A percentile compares a stretch with the other conserved stretches of the same genome.
These are phyloP conservation scores for Eucalyptus grandis DNA, from an alignment of 345 rosid species.

Conservation along the genomic window DNA sequence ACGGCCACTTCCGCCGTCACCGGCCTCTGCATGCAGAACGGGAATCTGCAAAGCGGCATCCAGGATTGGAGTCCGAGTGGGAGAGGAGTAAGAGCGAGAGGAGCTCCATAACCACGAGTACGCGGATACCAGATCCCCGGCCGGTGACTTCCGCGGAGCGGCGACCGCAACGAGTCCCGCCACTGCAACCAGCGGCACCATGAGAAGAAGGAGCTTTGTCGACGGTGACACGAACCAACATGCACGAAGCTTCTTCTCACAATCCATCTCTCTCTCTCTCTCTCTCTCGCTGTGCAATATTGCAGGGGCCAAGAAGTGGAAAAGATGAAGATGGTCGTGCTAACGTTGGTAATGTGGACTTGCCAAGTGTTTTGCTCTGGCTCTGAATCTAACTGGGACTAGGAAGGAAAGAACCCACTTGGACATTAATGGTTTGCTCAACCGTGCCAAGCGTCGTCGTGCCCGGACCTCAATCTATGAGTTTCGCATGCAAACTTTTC, in stretches of 20 bases:
- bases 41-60: not conserved
- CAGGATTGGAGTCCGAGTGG: not conserved
- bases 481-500: conserved; percentile 21
- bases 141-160: conserved; percentile 5
- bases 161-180: conserved; percentile 15
- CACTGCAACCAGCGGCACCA: conserved; percentile 33
- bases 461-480: not conserved
- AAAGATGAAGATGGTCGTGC: not conserved
- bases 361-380: not conserved
- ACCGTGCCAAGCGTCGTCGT: conserved; percentile 22
- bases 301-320: not conserved
- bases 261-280: not conserved
- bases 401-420: not conserved
- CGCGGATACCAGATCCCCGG: not conserved
- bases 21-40: not conserved
- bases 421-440: not conserved
- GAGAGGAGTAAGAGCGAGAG: not conserved
- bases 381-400: not conserved
- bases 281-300: not conserved
- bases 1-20: fast-evolving
- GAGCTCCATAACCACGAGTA: not conserved
- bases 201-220: conserved; percentile 18
- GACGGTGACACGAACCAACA: conserved; percentile 13
- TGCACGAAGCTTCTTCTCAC: not conserved
- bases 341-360: not conserved